Conservation (phyloP, 495 filamentous ascomycete genomes). For the Cercophora samala region DNA sequence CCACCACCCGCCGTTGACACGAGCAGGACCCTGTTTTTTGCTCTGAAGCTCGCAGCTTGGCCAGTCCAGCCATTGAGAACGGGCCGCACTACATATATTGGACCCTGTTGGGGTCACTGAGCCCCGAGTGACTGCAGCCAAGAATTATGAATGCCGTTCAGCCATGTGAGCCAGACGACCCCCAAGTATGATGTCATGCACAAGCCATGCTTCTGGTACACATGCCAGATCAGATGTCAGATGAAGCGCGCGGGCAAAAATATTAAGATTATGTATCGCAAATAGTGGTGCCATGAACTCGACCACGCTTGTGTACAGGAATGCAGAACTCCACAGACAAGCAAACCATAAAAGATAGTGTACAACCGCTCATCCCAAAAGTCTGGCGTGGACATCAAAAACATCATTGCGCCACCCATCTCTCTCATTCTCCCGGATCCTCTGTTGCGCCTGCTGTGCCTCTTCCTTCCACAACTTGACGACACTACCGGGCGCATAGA, state of each 20-base stretch:
- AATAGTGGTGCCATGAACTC: too few relatives aligned
- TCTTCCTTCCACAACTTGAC: constrained; percentile 85
- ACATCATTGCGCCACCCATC: constrained; percentile 84
- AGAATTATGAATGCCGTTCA: background rate
- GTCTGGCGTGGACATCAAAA: constrained; percentile 62
- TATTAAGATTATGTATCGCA: too few relatives aligned
- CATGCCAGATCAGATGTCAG: background rate
- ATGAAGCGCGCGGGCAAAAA: background rate
- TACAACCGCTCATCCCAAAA: constrained; percentile 16
- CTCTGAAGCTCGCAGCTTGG: background rate
- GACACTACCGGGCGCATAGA: constrained; percentile 84
- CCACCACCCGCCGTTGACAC: too few relatives aligned
- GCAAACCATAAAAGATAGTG: background rate
- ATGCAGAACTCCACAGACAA: too few relatives aligned
- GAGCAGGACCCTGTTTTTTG: background rate
- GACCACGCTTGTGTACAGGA: too few relatives aligned
- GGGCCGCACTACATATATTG: background rate
- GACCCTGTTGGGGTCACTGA: background rate
- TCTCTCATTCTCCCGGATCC: constrained; percentile 56
- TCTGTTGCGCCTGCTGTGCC: constrained; percentile 59
- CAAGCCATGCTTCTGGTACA: background rate
- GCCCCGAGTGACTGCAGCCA: background rate
- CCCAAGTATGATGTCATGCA: background rate
- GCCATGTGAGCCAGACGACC: background rate
- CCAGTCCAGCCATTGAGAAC: background rate